Conservation (phyloP, 192 early-diverging fungal genomes). For the Entophlyctis luteolus region DNA sequence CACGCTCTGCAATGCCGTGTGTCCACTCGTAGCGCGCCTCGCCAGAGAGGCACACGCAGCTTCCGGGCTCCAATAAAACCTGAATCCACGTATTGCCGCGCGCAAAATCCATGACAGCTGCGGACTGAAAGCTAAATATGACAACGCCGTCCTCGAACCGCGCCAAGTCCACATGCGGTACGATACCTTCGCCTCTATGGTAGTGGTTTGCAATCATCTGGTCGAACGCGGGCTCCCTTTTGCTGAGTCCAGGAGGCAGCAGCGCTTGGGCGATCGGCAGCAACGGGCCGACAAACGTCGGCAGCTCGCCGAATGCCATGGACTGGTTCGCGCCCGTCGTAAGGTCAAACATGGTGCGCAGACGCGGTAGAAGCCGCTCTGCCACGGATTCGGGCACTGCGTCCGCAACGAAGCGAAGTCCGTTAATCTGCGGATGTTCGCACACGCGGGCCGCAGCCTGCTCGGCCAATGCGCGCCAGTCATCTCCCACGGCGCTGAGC, state of each 20-base stretch:
- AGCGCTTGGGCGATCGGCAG: neutral
- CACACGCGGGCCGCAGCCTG: neutral
- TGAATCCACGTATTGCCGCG: neutral
- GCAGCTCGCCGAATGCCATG: constrained; percentile 22
- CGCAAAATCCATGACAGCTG: constrained; percentile 42
- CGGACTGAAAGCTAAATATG: constrained; percentile 39
- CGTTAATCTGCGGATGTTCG: constrained; percentile 9
- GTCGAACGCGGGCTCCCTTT: constrained; percentile 32
- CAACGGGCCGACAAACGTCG: neutral
- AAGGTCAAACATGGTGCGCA: constrained; percentile 1
- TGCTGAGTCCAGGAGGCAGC: neutral
- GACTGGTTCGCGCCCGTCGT: constrained; percentile 19
- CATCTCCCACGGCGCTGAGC: too few relatives aligned
- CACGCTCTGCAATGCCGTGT: constrained; percentile 42
- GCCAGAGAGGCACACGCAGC: constrained; percentile 42
- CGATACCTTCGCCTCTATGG: constrained; percentile 47
- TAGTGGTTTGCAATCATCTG: constrained; percentile 55
- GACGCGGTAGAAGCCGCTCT: neutral
- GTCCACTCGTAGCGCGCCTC: constrained; percentile 52
- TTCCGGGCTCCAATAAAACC: constrained; percentile 38
- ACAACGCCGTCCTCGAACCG: constrained; percentile 53
- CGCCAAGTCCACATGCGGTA: constrained; percentile 50
- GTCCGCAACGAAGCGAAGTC: neutral
- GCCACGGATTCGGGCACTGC: neutral
- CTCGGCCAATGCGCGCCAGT: too few relatives aligned